Conservation (phyloP, 768 basidiomycete genomes). For the Suillus subluteus region DNA sequence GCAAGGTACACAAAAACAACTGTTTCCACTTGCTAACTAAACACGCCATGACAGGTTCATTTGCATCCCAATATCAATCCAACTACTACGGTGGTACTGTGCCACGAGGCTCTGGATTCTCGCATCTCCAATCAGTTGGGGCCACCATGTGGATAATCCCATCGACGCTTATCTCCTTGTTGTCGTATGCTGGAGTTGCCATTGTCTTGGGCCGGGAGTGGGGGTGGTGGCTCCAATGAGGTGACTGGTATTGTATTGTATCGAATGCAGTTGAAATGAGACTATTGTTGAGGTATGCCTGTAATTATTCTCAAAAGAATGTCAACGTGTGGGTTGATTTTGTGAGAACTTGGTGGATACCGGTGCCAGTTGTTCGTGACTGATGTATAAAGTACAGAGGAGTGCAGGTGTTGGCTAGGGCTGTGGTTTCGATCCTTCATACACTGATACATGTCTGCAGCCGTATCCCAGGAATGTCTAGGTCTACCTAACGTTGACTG, state of each 20-base stretch:
- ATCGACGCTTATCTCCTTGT: background rate
- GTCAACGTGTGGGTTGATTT: background rate
- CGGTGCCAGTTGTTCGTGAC: background rate
- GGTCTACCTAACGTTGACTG: no score
- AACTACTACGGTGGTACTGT: slow-evolving; percentile 8
- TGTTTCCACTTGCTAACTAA: background rate
- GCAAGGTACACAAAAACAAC: background rate
- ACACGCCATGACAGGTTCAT: background rate
- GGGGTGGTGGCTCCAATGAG: background rate
- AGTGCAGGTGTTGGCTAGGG: background rate
- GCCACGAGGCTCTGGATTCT: slow-evolving; percentile 7
- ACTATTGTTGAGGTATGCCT: background rate
- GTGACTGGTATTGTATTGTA: background rate
- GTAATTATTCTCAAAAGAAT: background rate
- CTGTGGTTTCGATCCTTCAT: no score
- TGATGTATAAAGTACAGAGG: background rate
- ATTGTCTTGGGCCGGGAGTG: background rate
- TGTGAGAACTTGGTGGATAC: background rate
- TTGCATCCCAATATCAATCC: slow-evolving; percentile 15
- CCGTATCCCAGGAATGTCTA: no score
- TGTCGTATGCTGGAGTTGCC: background rate
- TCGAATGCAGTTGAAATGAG: background rate
- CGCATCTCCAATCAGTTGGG: slow-evolving; percentile 12
- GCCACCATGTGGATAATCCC: background rate
- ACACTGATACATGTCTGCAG: no score